Evolutionary conservation across 441 rosid genomes (phyloP).

Genomic region (Isatis lusitanica): DNA sequence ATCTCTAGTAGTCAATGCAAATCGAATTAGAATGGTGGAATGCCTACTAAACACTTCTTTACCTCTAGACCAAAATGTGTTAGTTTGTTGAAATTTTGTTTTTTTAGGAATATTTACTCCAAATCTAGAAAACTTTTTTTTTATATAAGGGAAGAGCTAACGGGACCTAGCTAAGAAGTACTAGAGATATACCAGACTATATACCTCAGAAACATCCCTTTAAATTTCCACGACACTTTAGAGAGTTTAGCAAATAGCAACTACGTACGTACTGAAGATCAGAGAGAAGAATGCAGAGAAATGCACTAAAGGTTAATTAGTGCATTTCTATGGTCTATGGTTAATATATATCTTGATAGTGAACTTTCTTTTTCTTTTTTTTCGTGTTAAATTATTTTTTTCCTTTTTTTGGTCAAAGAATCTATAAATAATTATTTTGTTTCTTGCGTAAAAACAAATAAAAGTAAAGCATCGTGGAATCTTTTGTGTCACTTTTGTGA

Average conservation of each 20-base stretch:
- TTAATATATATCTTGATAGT: neutral
- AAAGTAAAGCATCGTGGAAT: slow-evolving; percentile 5
- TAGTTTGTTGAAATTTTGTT: too few species aligned
- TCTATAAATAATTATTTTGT: neutral
- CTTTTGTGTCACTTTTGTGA: neutral
- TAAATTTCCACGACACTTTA: too few species aligned
- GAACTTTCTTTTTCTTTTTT: neutral
- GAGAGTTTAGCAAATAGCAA: neutral
- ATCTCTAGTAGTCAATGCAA: neutral
- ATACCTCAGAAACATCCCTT: neutral
- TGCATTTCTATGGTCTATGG: neutral
- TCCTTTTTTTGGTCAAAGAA: neutral
- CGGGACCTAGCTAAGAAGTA: too few species aligned
- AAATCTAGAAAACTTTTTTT: too few species aligned
- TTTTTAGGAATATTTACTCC: too few species aligned
- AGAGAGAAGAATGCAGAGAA: neutral
- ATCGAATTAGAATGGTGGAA: too few species aligned
- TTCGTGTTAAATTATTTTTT: neutral
- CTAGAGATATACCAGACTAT: neutral
- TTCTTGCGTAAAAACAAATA: neutral
- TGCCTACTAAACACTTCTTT: too few species aligned
- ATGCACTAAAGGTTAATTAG: neutral
- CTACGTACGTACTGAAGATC: neutral
- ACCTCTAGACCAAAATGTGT: too few species aligned
- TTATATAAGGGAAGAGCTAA: too few species aligned